Percentiles rank a stretch among this genome's conserved stretches.
phyloP scores from a whole-genome alignment of 179 eudicot species.

The Patellifolia procumbens region DNA sequence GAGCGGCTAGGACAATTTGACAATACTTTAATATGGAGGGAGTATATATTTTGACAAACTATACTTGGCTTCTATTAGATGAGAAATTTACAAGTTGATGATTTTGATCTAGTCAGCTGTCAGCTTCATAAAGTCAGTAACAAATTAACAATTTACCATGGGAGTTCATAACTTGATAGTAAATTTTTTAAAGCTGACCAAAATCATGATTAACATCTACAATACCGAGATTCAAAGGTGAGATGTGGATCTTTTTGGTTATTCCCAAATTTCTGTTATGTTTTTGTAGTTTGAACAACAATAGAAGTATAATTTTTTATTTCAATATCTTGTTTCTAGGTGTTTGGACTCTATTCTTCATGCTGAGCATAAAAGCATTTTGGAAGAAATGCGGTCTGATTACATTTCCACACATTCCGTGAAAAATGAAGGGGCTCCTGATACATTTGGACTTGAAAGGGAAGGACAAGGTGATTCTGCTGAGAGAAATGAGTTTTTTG shows the following conservation, averaged over 20 bases:
- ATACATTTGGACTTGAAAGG: constrained; percentile 13
- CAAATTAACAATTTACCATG: background rate
- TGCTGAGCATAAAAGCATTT: constrained; percentile 79
- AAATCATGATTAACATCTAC: background rate
- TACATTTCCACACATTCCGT: constrained; percentile 47
- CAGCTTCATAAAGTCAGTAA: background rate
- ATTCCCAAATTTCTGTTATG: background rate
- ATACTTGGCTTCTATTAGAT: background rate
- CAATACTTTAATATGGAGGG: background rate
- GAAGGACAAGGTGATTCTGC: constrained; percentile 17
- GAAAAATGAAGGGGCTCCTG: constrained; percentile 26
- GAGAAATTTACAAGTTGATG: background rate
- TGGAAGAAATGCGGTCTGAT: constrained; percentile 89
- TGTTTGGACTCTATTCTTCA: constrained; percentile 82
- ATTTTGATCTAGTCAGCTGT: background rate
- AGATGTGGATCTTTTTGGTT: background rate
- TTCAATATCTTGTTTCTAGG: constrained; percentile 34
- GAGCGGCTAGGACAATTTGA: background rate
- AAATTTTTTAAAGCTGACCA: background rate
- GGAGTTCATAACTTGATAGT: background rate
- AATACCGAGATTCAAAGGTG: background rate
- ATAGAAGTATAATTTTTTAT: background rate
- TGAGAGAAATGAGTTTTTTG: constrained; percentile 28
- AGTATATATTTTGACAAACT: background rate
- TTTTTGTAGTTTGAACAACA: background rate